Conservation (phyloP, 192 early-diverging fungal genomes). For the Umbelopsis sp. region DNA sequence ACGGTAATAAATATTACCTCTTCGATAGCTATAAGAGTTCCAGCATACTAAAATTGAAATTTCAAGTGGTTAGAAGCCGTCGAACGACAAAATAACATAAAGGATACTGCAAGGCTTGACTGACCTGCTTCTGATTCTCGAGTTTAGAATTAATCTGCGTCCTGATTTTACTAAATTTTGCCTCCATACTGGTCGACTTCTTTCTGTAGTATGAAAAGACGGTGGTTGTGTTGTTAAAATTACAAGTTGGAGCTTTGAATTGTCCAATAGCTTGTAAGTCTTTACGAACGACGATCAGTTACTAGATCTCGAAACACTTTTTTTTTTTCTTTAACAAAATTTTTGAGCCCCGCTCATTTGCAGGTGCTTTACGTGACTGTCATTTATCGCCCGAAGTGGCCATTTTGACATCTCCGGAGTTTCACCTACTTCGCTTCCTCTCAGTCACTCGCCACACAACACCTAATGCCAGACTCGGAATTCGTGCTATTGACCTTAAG, state of each 20-base stretch:
- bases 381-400: not conserved
- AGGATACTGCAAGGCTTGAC: not conserved
- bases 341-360: slow-evolving; percentile 1
- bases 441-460: not conserved
- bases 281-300: no score
- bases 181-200: slow-evolving; percentile 45
- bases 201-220: slow-evolving; percentile 1
- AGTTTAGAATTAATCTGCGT: slow-evolving; percentile 76
- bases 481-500: not conserved
- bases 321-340: slow-evolving; percentile 16
- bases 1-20: slow-evolving; percentile 39
- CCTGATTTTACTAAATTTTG: slow-evolving; percentile 63
- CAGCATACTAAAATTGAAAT: slow-evolving; percentile 47
- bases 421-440: slow-evolving; percentile 5
- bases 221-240: no score
- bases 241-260: no score
- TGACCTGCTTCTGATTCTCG: slow-evolving; percentile 80
- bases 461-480: slow-evolving; percentile 5
- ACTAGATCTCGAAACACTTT: slow-evolving; percentile 12
- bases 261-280: no score
- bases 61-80: not conserved
- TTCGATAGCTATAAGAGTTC: slow-evolving; percentile 72
- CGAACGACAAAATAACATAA: no score
- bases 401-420: not conserved
- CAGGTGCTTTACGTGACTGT: slow-evolving; percentile 1